phyloP scores from a whole-genome alignment of 257 asterid genomes.

The Henckelia pumila region DNA sequence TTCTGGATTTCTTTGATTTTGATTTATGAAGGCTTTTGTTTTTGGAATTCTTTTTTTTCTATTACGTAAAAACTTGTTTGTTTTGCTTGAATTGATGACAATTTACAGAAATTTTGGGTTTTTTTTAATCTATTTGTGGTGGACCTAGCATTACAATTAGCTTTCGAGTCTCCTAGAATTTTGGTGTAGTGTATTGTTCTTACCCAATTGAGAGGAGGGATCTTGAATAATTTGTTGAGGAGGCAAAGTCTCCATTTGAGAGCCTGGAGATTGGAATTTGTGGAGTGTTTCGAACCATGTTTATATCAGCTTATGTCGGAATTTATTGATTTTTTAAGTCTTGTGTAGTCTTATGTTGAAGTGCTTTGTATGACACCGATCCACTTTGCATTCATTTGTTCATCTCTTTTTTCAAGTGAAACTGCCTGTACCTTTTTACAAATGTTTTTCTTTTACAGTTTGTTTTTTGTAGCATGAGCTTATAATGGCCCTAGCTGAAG shows the following conservation, averaged over 20 bases:
- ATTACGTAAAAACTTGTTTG: background rate
- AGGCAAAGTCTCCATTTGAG: background rate
- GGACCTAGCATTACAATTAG: background rate
- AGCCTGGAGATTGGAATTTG: background rate
- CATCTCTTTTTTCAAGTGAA: background rate
- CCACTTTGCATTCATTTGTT: background rate
- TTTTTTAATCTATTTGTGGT: slow-evolving; percentile 9
- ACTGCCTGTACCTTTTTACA: background rate
- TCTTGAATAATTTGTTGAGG: background rate
- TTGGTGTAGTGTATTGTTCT: background rate
- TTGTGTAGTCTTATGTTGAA: background rate
- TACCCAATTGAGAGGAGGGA: background rate
- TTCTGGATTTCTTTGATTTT: background rate
- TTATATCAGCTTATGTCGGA: background rate
- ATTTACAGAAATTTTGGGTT: background rate
- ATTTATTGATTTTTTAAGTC: background rate
- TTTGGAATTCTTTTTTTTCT: background rate
- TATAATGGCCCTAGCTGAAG: slow-evolving; percentile 76
- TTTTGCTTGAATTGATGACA: slow-evolving; percentile 12
- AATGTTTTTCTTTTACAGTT: background rate
- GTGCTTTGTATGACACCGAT: background rate
- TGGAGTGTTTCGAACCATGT: background rate
- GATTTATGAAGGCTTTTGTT: background rate
- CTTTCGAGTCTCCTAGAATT: background rate
- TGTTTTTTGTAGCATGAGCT: slow-evolving; percentile 40